Conservation (phyloP, 108 stramenopile genomes). For the Asterionellopsis glacialis region DNA sequence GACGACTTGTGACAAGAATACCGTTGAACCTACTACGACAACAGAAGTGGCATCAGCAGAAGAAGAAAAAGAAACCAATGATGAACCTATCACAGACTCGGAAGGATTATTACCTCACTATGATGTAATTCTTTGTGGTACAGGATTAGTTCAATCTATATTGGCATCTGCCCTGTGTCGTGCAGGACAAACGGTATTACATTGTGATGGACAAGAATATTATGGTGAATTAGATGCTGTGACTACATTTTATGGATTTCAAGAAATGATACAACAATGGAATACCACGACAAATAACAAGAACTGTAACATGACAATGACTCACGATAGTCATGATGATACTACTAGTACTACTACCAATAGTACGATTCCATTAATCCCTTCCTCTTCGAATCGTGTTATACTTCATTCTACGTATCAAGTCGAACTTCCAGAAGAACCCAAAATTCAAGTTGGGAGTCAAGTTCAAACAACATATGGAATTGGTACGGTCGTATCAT, state of each 20-base stretch:
- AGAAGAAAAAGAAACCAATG: too few species aligned
- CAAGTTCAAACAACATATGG: constrained; percentile 34
- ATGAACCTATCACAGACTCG: constrained; percentile 14
- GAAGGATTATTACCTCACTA: constrained; percentile 40
- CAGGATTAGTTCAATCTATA: constrained; percentile 71
- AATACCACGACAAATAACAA: constrained; percentile 14
- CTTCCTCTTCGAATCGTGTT: too few species aligned
- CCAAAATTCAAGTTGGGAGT: constrained; percentile 17
- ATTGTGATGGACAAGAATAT: constrained; percentile 71
- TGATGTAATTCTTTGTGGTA: constrained; percentile 76
- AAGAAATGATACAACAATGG: neutral
- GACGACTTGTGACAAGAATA: too few species aligned
- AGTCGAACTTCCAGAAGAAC: constrained; percentile 1
- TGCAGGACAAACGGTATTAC: constrained; percentile 64
- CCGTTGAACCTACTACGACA: too few species aligned
- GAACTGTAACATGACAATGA: neutral
- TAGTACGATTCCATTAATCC: too few species aligned
- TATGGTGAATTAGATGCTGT: constrained; percentile 81
- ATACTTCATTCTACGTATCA: too few species aligned
- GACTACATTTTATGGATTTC: constrained; percentile 35
- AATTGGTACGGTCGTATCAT: constrained; percentile 14
- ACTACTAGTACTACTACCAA: neutral
- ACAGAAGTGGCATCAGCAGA: too few species aligned
- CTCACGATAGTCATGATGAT: neutral
- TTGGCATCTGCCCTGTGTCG: constrained; percentile 71